Evolutionary conservation across 352 stramenopile genomes (phyloP), one percentile per base, ranked within the genome.

Genomic region (Globisporangium irregulare): DNA sequence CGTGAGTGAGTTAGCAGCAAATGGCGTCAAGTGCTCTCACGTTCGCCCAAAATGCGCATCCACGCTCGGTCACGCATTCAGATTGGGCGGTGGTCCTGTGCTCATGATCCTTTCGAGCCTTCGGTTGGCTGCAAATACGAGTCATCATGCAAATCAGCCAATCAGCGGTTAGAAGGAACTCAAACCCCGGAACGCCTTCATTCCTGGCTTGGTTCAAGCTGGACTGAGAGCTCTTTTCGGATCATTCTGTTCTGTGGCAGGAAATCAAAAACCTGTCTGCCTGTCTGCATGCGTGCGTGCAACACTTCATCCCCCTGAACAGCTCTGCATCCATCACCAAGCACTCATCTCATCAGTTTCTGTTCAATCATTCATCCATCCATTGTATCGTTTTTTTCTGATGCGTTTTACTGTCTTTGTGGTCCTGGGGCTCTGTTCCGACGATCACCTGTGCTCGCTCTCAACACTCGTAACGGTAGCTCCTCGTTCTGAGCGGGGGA

Each of bases 311-410:
- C 38, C n/a, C 8, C 29, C 22, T 15, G 24, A 57, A 25, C 29
- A 32, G 4, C 29, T 32, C 9, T 24, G 43, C 25, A 65, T 65
- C 60, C 60, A 66, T 32, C 29, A 64, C 9, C 59, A 46, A n/a
- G 43, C 9, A 8, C 6, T 50, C 43, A 50, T 32, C 29, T 32
- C 29, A 32, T 51, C 43, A 51, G 43, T 51, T 9, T 62, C 20
- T n/a, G 34, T 59, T 7, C 60, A 64, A 50, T 66, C 27, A 38
- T 64, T 53, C 59, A 64, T 53, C 36, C 36, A 64, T 36, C 4
- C 58, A 57, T 29, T 66, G 48, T 66, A 66, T 66, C 18, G 15
- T 14, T 66, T 7, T 57, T 59, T 32, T 32, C 29, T 32, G 29
- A 8, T 15, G 48, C 10, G 34, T 32, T 62, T 32, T 48, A 51